Conservation (phyloP, 169 alveolate species). For the Plasmodium gonderi region DNA sequence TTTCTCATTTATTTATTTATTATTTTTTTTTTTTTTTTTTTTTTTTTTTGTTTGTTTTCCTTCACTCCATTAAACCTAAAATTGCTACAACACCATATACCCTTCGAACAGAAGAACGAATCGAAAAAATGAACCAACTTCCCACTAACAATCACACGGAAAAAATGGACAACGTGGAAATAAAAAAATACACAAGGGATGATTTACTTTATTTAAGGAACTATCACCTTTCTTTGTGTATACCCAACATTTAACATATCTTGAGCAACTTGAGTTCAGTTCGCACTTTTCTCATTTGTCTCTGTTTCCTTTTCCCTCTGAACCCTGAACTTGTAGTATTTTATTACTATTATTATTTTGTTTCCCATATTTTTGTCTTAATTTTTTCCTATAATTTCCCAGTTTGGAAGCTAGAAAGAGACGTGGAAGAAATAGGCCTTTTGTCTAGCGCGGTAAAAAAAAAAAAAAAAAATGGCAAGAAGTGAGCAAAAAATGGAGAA, state of each 20-base stretch:
- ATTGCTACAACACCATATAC: neutral
- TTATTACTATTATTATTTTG: no score
- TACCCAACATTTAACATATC: neutral
- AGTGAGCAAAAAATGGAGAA: neutral
- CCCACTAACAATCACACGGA: neutral
- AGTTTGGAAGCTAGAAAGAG: conserved; percentile 18
- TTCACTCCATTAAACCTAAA: neutral
- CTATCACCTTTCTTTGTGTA: neutral
- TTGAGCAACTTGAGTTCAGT: neutral
- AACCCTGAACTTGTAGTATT: no score
- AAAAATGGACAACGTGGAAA: neutral
- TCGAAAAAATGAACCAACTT: neutral
- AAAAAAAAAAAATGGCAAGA: neutral
- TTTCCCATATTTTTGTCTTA: neutral
- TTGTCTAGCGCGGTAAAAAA: conserved; percentile 31
- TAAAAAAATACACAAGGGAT: conserved; percentile 9
- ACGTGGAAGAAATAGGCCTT: conserved; percentile 31
- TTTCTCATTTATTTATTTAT: no score
- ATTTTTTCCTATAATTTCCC: neutral
- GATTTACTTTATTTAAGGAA: conserved; percentile 27
- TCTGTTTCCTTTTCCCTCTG: neutral
- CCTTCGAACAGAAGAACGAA: neutral
- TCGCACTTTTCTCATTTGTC: neutral
- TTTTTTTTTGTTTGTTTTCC: neutral
- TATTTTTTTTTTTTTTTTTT: neutral